These are phyloP conservation scores for Biscogniauxia marginata DNA, from an alignment of 2,329 filamentous ascomycete genomes.

Conservation along the genomic window DNA sequence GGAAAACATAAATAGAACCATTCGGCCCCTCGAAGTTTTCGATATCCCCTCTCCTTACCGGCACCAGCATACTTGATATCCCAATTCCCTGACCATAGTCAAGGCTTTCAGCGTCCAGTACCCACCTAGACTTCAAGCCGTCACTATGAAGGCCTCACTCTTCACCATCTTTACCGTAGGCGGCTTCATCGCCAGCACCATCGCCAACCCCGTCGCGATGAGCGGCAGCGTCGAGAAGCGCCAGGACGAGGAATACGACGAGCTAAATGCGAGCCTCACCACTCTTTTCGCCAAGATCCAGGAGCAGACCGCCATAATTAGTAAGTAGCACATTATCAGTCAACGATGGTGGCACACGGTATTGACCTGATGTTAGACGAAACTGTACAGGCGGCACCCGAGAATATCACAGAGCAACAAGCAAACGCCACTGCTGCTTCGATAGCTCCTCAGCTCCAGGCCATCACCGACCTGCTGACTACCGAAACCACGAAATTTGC, in stretches of 20 bases:
- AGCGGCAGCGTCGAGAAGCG: constrained; percentile 21
- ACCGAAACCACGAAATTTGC: constrained; percentile 12
- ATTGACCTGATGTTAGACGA: constrained; percentile 20
- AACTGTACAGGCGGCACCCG: constrained; percentile 18
- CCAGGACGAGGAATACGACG: constrained; percentile 22
- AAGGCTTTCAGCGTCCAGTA: constrained; percentile 1
- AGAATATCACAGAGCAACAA: constrained; percentile 17
- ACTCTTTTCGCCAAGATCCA: constrained; percentile 22
- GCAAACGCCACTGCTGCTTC: constrained; percentile 13
- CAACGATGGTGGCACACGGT: background rate
- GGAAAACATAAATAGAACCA: constrained; percentile 15
- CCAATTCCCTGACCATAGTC: constrained; percentile 2
- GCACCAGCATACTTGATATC: constrained; percentile 9
- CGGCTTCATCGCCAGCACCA: constrained; percentile 24
- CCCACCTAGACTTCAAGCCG: background rate
- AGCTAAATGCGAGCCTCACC: constrained; percentile 20
- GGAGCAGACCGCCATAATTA: constrained; percentile 26
- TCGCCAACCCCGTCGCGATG: constrained; percentile 21
- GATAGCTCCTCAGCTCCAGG: constrained; percentile 23
- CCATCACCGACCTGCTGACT: constrained; percentile 22
- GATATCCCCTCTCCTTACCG: constrained; percentile 8
- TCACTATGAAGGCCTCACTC: constrained; percentile 28
- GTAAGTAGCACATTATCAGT: constrained; percentile 10
- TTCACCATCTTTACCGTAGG: constrained; percentile 25
- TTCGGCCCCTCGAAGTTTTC: background rate